A percentile compares a stretch with the other conserved stretches of the same genome.
phyloP scores from a whole-genome alignment of 371 early-diverging fungal genomes.

The Polyrhizophydium stewartii region DNA sequence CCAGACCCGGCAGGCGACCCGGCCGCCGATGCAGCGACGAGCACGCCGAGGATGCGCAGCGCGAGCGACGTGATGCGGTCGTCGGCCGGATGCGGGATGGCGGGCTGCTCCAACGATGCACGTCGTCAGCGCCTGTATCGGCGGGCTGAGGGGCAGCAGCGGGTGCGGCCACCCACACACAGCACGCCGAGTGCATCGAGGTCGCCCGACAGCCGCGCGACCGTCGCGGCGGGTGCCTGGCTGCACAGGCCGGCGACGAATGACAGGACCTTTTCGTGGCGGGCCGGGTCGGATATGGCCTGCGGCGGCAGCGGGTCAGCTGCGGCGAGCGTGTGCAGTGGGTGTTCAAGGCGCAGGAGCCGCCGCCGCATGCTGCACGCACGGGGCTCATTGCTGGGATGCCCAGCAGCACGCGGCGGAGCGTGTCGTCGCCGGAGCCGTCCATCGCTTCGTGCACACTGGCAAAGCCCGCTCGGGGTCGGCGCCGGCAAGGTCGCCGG shows the following conservation, averaged over 20 bases:
- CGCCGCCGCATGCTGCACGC: neutral
- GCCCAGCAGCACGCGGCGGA: neutral
- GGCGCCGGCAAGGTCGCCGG: too few species aligned
- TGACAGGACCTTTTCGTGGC: neutral
- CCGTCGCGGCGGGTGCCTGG: neutral
- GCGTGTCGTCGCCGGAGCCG: too few species aligned
- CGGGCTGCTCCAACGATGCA: too few species aligned
- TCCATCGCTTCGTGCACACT: too few species aligned
- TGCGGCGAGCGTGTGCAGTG: neutral
- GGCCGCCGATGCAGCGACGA: neutral
- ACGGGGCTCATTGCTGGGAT: neutral
- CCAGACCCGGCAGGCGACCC: too few species aligned
- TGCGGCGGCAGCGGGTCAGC: neutral
- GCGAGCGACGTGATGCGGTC: conserved; percentile 1
- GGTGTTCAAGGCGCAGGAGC: neutral
- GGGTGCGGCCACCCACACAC: neutral
- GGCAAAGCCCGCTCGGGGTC: too few species aligned
- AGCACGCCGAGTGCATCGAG: neutral
- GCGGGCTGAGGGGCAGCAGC: neutral
- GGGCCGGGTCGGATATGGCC: conserved; percentile 1
- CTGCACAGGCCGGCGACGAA: neutral
- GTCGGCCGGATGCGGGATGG: neutral
- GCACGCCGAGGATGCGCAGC: neutral
- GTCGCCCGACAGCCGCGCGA: neutral
- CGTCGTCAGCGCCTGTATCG: too few species aligned